Percentiles rank a stretch among this genome's conserved stretches.
phyloP scores from a whole-genome alignment of 2,329 filamentous ascomycete genomes.

The Coniochaeta hoffmannii region DNA sequence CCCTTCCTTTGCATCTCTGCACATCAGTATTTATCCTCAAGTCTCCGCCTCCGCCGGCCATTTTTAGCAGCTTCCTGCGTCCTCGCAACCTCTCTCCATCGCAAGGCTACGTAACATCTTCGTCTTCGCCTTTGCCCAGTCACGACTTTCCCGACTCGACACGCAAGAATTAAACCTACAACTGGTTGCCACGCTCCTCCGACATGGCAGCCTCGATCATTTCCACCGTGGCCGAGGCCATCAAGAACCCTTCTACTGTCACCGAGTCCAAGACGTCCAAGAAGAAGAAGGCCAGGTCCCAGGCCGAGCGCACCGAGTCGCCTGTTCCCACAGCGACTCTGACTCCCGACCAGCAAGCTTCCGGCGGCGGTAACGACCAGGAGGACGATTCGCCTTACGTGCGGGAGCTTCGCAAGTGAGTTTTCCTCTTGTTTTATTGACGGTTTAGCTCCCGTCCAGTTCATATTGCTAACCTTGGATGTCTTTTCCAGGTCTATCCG shows the following conservation, averaged over 20 bases:
- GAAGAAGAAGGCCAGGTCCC: constrained; percentile 62
- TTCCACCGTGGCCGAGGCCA: constrained; percentile 40
- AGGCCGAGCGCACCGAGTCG: constrained; percentile 46
- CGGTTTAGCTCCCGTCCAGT: too few species aligned
- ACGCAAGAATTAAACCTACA: constrained; percentile 10
- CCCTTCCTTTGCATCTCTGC: not conserved
- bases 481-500: constrained; percentile 66
- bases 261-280: constrained; percentile 58
- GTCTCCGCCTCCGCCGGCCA: not conserved
- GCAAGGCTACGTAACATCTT: constrained; percentile 1
- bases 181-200: not conserved
- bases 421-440: too few species aligned
- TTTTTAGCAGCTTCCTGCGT: not conserved
- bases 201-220: constrained; percentile 57
- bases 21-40: constrained; percentile 7
- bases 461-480: not conserved
- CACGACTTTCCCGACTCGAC: not conserved
- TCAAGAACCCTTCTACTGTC: constrained; percentile 55
- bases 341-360: constrained; percentile 39
- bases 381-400: constrained; percentile 70
- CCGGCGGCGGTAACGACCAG: constrained; percentile 41
- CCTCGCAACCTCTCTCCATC: not conserved
- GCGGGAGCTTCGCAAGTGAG: constrained; percentile 85
- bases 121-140: not conserved
- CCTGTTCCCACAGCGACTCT: constrained; percentile 44